Base-by-base conservation (phyloP, 78 protist species). In the Paulinella micropora region DNA sequence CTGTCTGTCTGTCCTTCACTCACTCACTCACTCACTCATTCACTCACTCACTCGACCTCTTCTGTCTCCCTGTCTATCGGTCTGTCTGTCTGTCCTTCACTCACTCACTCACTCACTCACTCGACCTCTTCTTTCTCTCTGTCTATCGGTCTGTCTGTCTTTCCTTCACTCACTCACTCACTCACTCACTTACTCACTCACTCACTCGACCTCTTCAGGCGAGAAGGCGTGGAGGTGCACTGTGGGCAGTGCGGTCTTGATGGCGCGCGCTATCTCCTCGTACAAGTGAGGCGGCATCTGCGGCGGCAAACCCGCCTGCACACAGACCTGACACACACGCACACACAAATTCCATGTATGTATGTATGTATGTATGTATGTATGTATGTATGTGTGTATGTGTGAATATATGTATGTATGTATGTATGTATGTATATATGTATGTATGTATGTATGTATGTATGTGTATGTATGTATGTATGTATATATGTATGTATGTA, bases 131-230 rank as follows among this genome's bases (percentile, higher is more conserved):
- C n/a, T n/a, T n/a, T n/a, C n/a, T n/a, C n/a, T n/a, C n/a, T n/a
- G n/a, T n/a, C n/a, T n/a, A n/a, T n/a, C n/a, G n/a, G n/a, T n/a
- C n/a, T n/a, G n/a, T n/a, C n/a, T n/a, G n/a, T n/a, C n/a, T n/a
- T n/a, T n/a, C n/a, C n/a, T n/a, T n/a, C n/a, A n/a, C n/a, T n/a
- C n/a, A n/a, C n/a, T n/a, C n/a, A n/a, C n/a, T n/a, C n/a, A n/a
- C n/a, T n/a, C n/a, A n/a, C n/a, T n/a, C n/a, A n/a, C n/a, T n/a
- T n/a, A n/a, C n/a, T n/a, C n/a, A n/a, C n/a, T n/a, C n/a, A n/a
- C n/a, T n/a, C n/a, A n/a, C n/a, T n/a, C n/a, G n/a, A 81, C 84
- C 84, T 81, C 84, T 81, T 81, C 84, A 29, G 84, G 84, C 9
- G 84, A 81, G 84, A 81, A 81, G 23, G 84, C 84, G 28, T 81